Evolutionary conservation across 371 early-diverging fungal genomes (phyloP), one percentile per base, ranked within the genome.

Genomic region (Lichtheimia corymbifera): DNA sequence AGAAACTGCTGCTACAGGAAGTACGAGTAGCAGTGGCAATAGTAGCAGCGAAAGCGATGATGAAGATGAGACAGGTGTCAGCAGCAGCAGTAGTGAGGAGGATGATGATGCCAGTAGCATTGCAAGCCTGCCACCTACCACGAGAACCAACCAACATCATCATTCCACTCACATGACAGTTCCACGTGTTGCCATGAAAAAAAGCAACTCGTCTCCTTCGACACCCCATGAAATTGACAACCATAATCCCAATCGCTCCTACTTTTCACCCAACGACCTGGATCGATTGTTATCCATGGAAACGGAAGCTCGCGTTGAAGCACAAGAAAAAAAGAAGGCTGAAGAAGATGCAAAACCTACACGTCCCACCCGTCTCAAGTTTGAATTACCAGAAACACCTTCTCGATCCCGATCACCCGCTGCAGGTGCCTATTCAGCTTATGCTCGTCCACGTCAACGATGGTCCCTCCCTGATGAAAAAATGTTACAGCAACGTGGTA

Each of bases 301-400:
- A 43, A 71, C 72, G 4, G 71, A 76, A 50, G 70, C 70, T 15
- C 63, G 73, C 2, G 67, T 76, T 61, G 71, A 76, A 42, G 61
- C 50, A 28, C 68, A 56, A 56, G 57, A 56, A 45, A 56, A 56
- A 18, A 42, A 40, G 5, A 44, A 42, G n/a, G 57, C 57, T 35
- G 55, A 55, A 22, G 52, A 25, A 14, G 54, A 35, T 40, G 57
- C 57, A n/a, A 47, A 61, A 61, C 22, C 50, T n/a, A 20, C 50
- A 28, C n/a, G 56, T 50, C 25, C 47, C 41, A 62, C 63, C 41
- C 42, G 50, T 12, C 30, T 76, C 17, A 64, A 55, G 35, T 75
- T 75, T 55, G 72, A 61, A 17, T 41, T 75, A 11, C 76, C 76
- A 11, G 62, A 28, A 17, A 61, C 61, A 53, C 61, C 61, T 11